Evolutionary conservation across 352 stramenopile species (phyloP), one percentile per base, ranked within the genome.

Genomic region (Globisporangium cylindrosporum): DNA sequence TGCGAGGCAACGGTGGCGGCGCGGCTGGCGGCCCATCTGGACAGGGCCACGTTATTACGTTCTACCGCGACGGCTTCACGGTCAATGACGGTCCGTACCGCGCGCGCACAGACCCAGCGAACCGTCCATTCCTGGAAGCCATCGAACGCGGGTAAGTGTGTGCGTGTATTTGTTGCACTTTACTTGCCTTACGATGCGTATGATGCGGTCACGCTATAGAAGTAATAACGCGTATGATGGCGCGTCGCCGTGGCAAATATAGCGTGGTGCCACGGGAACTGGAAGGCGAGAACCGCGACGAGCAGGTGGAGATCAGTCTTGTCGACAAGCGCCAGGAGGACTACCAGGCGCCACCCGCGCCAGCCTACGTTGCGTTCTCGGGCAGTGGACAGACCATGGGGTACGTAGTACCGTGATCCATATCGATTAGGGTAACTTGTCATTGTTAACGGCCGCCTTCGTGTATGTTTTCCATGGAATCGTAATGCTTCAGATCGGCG

Each of bases 251-350:
- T 70, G 29, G 4, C 29, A 32, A 36, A 22, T 59, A n/a, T 41
- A 85, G 87, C 5, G 71, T 91, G 36, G 88, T 95, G 57, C 88
- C 88, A 4, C 78, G 82, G 2, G 88, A 95, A 68, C 71, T 95
- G 0, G 88, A 95, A 64, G 83, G 81, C 2, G 82, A 89, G 59
- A 82, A 89, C 73, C 82, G 77, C 55, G 71, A 74, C 18, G 78
- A 92, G 62, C 82, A 85, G 32, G 88, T 95, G 32, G 85, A 93
- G 55, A 93, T 95, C 64, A 89, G 73, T 29, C 80, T 95, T 25
- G 82, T 96, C 46, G 91, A 97, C 77, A 93, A 93, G 74, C 81
- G 91, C 18, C 75, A 90, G 34, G 88, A 97, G 61, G 80, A 95
- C 43, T 97, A 93, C 71, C 80, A 88, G 57, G 74, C 82, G 27